Evolutionary conservation across 192 early-diverging fungal species (phyloP), one percentile per base, ranked within the genome.

Genomic region (Obelidium mucronatum): DNA sequence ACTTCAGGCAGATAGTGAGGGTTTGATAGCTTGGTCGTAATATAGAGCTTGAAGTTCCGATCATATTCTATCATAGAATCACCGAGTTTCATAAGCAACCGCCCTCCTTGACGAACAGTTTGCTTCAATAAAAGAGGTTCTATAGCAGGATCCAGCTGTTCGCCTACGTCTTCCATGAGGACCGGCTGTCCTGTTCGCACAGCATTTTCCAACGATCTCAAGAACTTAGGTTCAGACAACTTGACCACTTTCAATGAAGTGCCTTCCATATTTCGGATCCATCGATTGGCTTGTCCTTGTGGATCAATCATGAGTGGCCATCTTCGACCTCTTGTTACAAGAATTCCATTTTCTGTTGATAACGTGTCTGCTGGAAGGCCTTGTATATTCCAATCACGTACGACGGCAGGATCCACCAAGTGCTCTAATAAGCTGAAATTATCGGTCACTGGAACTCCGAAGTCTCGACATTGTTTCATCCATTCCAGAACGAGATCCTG

Each of bases 301-400:
- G 87, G 87, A 71, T 88, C 87, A 69, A 88, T 88, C 87, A 88
- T 88, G 17, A 88, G 75, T 4, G 88, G 88, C 88, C 88, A 90
- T 34, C 88, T 70, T 39, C 86, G 33, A 13, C 85, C 86, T 44
- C 82, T 52, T 6, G 87, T 85, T 30, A 87, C 85, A n/a, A 90
- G 70, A 28, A 90, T 83, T 0, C 87, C 88, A 61, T 90, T 90
- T 79, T 90, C 88, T 15, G 76, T 85, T 8, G 88, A 90, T 15
- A 90, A 77, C 42, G 75, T 61, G 60, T 90, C 88, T 4, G 85
- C 80, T 4, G 88, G 88, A 24, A 90, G 72, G 3, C 88, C 88
- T 66, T 86, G 85, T 78, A 90, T 86, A 65, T 88, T 88, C 88
- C 88, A 90, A 63, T 86, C 83, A 37, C 88, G 74, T 24, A 90